These are phyloP conservation scores for Myxozyma lipomycoides DNA, from an alignment of 805 yeast species.

Conservation along the genomic window DNA sequence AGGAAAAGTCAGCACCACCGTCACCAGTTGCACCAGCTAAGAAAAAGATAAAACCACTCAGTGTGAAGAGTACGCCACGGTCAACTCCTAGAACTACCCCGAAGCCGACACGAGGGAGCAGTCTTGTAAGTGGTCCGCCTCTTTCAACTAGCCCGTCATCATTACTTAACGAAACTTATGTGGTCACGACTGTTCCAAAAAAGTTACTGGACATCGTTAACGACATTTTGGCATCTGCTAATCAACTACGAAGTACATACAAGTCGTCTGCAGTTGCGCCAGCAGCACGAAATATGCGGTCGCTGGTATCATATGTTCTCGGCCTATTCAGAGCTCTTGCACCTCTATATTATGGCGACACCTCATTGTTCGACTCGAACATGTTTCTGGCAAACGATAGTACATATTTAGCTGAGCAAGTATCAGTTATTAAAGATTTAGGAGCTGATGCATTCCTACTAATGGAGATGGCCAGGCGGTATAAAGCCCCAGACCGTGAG, in stretches of 20 bases:
- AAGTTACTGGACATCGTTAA: slow-evolving; percentile 10
- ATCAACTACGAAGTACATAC: slow-evolving; percentile 8
- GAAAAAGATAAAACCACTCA: background rate
- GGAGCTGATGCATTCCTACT: slow-evolving; percentile 25
- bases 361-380: slow-evolving; percentile 8
- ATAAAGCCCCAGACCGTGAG: slow-evolving; percentile 2
- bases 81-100: background rate
- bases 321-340: slow-evolving; percentile 24
- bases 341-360: slow-evolving; percentile 21
- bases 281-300: slow-evolving; percentile 13
- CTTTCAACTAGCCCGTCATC: background rate
- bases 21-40: background rate
- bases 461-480: slow-evolving; percentile 19
- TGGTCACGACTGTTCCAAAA: slow-evolving; percentile 22
- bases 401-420: slow-evolving; percentile 23
- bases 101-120: slow-evolving; percentile 6
- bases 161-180: slow-evolving; percentile 20
- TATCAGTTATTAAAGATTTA: slow-evolving; percentile 16
- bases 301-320: slow-evolving; percentile 15
- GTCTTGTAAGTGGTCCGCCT: background rate
- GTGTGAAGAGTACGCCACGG: background rate
- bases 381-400: slow-evolving; percentile 23
- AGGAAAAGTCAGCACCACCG: background rate
- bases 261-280: slow-evolving; percentile 14
- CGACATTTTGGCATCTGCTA: slow-evolving; percentile 7